Evolutionary conservation across 345 rosid genomes (phyloP).

Genomic region (Acer negundo): DNA sequence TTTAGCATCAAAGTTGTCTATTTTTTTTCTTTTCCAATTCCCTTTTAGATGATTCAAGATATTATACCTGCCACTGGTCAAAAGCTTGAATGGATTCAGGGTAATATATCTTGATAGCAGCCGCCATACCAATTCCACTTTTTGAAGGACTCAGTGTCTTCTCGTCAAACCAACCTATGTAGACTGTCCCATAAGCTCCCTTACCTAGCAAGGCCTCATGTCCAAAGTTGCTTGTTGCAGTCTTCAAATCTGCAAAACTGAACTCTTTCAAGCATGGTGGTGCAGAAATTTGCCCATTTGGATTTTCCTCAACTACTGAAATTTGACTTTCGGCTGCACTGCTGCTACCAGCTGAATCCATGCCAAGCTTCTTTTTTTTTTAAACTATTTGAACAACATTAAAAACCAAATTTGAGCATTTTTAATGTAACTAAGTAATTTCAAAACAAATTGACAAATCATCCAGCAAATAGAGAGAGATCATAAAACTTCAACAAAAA

Average conservation of each 20-base stretch:
- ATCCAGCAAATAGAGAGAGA: neutral
- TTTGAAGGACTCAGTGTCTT: constrained; percentile 62
- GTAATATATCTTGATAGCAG: constrained; percentile 56
- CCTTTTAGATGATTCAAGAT: too few relatives aligned
- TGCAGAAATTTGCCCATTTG: neutral
- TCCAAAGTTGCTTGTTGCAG: constrained; percentile 63
- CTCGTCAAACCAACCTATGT: constrained; percentile 79
- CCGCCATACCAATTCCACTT: constrained; percentile 54
- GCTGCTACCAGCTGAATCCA: constrained; percentile 9
- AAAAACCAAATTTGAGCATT: too few relatives aligned
- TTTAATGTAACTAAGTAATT: neutral
- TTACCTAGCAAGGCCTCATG: constrained; percentile 70
- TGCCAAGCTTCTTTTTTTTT: neutral
- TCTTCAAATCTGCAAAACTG: constrained; percentile 45
- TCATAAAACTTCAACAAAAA: too few relatives aligned
- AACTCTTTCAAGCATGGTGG: neutral
- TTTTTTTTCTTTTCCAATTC: neutral
- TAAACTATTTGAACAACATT: too few relatives aligned
- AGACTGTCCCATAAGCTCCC: constrained; percentile 84
- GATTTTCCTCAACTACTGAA: constrained; percentile 5
- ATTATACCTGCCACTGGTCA: constrained; percentile 73
- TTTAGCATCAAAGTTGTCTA: neutral
- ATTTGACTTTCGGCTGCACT: constrained; percentile 47
- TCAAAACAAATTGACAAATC: neutral
- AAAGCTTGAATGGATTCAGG: constrained; percentile 15